These are phyloP conservation scores for Spironucleus salmonicida DNA, from an alignment of 208 protist genomes.

Conservation along the genomic window DNA sequence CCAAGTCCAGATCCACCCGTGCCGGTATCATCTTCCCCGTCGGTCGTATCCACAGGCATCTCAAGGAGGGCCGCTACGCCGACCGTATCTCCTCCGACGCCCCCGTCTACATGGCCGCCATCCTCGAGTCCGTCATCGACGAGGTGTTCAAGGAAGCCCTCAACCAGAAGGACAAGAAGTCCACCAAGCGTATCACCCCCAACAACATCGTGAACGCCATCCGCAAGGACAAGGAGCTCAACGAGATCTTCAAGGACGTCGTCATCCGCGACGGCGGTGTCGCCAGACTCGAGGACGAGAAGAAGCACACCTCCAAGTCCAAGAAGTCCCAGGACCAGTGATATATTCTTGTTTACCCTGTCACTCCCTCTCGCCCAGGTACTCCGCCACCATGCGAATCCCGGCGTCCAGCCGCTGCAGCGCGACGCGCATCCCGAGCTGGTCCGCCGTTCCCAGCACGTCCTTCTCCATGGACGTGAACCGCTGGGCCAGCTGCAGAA, in stretches of 20 bases:
- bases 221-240: conserved; percentile 92
- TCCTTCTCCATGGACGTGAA: too few relatives aligned
- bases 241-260: conserved; percentile 77
- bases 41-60: conserved; percentile 86
- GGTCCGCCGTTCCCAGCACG: too few relatives aligned
- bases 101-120: conserved; percentile 87
- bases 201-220: conserved; percentile 90
- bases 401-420: too few relatives aligned
- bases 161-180: conserved; percentile 76
- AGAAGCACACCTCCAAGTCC: conserved; percentile 2
- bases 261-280: conserved; percentile 51
- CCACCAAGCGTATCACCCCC: conserved; percentile 89
- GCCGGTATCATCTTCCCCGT: conserved; percentile 63
- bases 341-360: too few relatives aligned
- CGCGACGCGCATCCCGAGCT: too few relatives aligned
- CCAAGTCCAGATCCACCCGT: conserved; percentile 29
- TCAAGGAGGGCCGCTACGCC: conserved; percentile 76
- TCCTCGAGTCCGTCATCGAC: conserved; percentile 92
- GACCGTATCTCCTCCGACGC: conserved; percentile 80
- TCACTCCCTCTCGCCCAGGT: too few relatives aligned
- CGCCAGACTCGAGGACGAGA: not conserved
- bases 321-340: conserved; percentile 24
- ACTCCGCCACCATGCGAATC: too few relatives aligned
- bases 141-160: conserved; percentile 90
- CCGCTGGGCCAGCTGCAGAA: too few relatives aligned